phyloP scores from a whole-genome alignment of 2,329 filamentous ascomycete species.

The Penicillium brasilianum region DNA sequence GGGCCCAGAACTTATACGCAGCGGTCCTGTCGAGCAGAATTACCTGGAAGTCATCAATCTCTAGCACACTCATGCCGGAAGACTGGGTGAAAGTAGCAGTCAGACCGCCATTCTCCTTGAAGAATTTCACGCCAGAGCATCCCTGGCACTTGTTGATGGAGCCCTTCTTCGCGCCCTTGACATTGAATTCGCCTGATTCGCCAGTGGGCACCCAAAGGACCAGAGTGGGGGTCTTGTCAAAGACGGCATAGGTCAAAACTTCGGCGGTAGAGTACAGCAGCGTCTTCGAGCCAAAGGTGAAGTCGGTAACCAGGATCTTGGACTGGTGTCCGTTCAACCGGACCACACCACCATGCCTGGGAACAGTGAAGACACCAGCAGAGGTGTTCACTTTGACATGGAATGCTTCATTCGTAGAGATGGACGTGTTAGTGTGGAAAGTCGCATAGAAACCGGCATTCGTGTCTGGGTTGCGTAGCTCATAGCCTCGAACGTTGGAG shows the following conservation, averaged over 20 bases:
- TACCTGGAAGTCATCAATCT: conserved; percentile 55
- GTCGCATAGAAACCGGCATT: conserved; percentile 64
- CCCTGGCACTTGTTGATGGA: conserved; percentile 46
- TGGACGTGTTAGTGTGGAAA: conserved; percentile 60
- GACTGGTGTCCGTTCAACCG: conserved; percentile 65
- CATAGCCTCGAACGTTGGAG: conserved; percentile 57
- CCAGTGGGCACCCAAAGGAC: conserved; percentile 61
- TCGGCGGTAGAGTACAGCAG: conserved; percentile 63
- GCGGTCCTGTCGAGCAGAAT: conserved; percentile 60
- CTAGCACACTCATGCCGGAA: conserved; percentile 55
- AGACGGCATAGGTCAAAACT: conserved; percentile 57
- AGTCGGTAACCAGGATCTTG: conserved; percentile 67
- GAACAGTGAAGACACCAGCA: conserved; percentile 59
- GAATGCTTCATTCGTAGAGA: conserved; percentile 58
- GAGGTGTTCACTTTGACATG: conserved; percentile 63
- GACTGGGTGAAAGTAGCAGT: conserved; percentile 57
- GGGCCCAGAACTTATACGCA: conserved; percentile 64
- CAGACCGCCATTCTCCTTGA: conserved; percentile 47
- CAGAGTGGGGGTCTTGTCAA: conserved; percentile 54
- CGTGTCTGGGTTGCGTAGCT: conserved; percentile 64
- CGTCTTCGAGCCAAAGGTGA: conserved; percentile 57
- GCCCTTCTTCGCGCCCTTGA: conserved; percentile 49
- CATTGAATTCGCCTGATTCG: conserved; percentile 60
- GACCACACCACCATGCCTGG: conserved; percentile 55
- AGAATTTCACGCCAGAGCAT: conserved; percentile 51